Evolutionary conservation across 495 filamentous ascomycete species (phyloP).

Genomic region (Penicillium alfredii): DNA sequence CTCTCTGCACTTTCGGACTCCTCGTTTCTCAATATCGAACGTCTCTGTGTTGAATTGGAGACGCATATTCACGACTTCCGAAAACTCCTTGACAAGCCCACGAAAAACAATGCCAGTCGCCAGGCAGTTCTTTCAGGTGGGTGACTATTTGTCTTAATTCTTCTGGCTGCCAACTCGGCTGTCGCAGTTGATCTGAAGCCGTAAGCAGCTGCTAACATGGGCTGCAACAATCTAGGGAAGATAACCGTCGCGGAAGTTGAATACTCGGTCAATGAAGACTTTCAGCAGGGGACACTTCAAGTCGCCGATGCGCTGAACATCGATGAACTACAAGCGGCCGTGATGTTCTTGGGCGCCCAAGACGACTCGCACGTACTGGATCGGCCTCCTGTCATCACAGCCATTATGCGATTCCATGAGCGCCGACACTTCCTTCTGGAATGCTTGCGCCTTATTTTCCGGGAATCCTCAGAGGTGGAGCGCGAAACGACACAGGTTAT

Average conservation of each 20-base stretch:
- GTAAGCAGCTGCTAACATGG: conserved; percentile 27
- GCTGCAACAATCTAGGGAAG: conserved; percentile 48
- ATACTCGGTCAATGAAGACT: conserved; percentile 80
- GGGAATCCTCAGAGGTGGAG: conserved; percentile 57
- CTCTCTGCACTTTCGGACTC: conserved; percentile 60
- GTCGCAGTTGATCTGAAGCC: not conserved
- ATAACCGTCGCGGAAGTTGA: conserved; percentile 63
- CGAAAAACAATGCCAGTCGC: conserved; percentile 63
- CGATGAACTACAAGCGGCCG: conserved; percentile 79
- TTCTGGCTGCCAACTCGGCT: too few species aligned
- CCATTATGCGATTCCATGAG: conserved; percentile 79
- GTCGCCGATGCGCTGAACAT: conserved; percentile 82
- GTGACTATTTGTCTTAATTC: conserved; percentile 1
- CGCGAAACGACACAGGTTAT: conserved; percentile 35
- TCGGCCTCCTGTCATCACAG: conserved; percentile 61
- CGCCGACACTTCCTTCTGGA: conserved; percentile 72
- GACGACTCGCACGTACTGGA: conserved; percentile 58
- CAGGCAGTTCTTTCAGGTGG: conserved; percentile 51
- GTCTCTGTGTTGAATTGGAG: conserved; percentile 62
- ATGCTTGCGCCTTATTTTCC: conserved; percentile 69
- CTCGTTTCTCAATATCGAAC: conserved; percentile 55
- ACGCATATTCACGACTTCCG: conserved; percentile 64
- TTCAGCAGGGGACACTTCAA: conserved; percentile 69
- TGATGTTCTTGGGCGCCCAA: conserved; percentile 62
- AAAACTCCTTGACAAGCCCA: conserved; percentile 68